A percentile compares a stretch with the other conserved stretches of the same genome.
These are phyloP conservation scores for Lipomyces lipofer DNA, from an alignment of 805 yeast species.

Conservation along the genomic window DNA sequence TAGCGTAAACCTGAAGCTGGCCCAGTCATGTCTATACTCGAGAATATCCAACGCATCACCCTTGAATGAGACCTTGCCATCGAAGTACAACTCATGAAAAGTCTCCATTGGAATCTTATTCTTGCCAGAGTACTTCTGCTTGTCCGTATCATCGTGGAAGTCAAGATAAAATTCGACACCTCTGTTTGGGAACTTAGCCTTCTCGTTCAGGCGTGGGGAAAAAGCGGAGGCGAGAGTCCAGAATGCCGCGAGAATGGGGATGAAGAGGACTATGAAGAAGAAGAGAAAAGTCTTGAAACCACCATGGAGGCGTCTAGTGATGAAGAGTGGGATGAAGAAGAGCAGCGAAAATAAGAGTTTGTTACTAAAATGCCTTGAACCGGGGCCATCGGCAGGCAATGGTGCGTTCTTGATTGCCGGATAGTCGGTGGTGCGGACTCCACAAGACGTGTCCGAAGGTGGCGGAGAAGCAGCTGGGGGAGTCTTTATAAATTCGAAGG, in stretches of 20 bases:
- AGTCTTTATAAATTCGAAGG: conserved; percentile 58
- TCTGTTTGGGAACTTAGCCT: conserved; percentile 69
- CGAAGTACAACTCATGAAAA: conserved; percentile 84
- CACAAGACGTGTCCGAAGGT: conserved; percentile 47
- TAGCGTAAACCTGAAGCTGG: conserved; percentile 73
- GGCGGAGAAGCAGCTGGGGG: conserved; percentile 53
- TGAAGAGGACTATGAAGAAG: conserved; percentile 52
- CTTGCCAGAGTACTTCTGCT: conserved; percentile 66
- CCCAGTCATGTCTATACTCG: conserved; percentile 93
- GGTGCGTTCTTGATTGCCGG: conserved; percentile 86
- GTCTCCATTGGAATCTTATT: conserved; percentile 89
- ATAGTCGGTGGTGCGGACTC: conserved; percentile 53
- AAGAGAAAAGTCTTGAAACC: conserved; percentile 69
- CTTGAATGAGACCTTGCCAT: conserved; percentile 78
- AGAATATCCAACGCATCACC: conserved; percentile 82
- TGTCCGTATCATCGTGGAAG: conserved; percentile 72
- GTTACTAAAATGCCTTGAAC: conserved; percentile 74
- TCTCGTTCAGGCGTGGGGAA: conserved; percentile 80
- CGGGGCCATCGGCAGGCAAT: conserved; percentile 89
- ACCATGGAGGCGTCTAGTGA: conserved; percentile 63
- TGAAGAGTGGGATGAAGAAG: conserved; percentile 59
- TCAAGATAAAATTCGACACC: conserved; percentile 80
- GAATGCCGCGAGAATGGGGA: conserved; percentile 77
- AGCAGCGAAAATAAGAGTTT: conserved; percentile 51
- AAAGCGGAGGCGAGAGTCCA: conserved; percentile 78